Evolutionary conservation across 345 rosid genomes (phyloP).

Genomic region (Gynandropsis gynandra): DNA sequence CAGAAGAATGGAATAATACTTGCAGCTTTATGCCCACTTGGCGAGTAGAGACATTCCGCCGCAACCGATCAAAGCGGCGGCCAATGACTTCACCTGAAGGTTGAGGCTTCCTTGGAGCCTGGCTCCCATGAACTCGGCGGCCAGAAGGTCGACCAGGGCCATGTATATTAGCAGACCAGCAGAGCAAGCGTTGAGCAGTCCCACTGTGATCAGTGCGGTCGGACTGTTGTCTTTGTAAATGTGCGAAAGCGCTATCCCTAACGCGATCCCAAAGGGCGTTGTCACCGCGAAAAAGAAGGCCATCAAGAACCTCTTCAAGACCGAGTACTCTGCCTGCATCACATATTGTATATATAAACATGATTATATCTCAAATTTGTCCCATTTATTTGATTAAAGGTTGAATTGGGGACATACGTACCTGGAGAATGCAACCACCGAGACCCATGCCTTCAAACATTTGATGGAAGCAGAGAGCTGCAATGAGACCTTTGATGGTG

Average conservation of each 20-base stretch:
- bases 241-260: constrained; percentile 53
- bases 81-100: constrained; percentile 49
- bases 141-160: constrained; percentile 73
- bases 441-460: constrained; percentile 91
- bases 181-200: constrained; percentile 62
- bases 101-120: constrained; percentile 60
- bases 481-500: constrained; percentile 57
- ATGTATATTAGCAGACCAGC: constrained; percentile 69
- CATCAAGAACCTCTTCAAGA: constrained; percentile 39
- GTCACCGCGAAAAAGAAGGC: constrained; percentile 65
- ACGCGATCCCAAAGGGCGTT: constrained; percentile 58
- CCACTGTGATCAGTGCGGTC: constrained; percentile 47
- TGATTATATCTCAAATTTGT: too few relatives aligned
- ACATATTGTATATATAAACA: too few relatives aligned
- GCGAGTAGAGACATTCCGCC: constrained; percentile 74
- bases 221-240: constrained; percentile 56
- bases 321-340: constrained; percentile 54
- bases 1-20: too few relatives aligned
- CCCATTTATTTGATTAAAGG: too few relatives aligned
- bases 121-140: constrained; percentile 62
- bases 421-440: constrained; percentile 82
- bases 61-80: constrained; percentile 55
- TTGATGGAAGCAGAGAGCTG: constrained; percentile 89
- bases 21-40: constrained; percentile 44
- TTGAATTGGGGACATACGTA: too few relatives aligned